Evolutionary conservation across 2,329 filamentous ascomycete genomes (phyloP), one percentile per base, ranked within the genome.

Genomic region (Cytospora piceicola): DNA sequence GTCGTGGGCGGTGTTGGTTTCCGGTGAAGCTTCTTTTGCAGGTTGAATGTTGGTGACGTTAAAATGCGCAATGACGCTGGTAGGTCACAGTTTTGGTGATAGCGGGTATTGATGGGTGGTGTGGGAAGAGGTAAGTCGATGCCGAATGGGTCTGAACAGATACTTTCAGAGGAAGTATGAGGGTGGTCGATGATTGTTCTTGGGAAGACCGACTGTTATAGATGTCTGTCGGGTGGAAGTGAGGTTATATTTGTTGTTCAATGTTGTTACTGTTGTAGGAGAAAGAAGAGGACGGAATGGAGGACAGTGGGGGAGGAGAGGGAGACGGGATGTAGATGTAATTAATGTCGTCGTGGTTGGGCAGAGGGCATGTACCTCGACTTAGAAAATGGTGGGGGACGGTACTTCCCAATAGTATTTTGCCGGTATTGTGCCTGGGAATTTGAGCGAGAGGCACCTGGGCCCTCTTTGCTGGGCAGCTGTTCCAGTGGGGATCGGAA

Each of bases 241-340:
- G 52, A 58, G 46, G 60, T 63, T 54, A 52, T 63, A 56, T 53
- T 58, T 46, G 36, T 32, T 17, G 30, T 52, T 61, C 27, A 29
- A 29, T 29, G 24, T 56, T 32, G 59, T 55, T 63, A 55, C 58
- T 51, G 55, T 67, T 65, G 63, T 63, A 55, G 51, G 60, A 63
- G 63, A 56, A 59, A 63, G 60, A 58, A 57, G 46, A 46, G 59
- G 62, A 64, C 61, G 61, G 62, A 60, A 36, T 49, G 63, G 36
- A 58, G 52, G 64, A 64, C 8, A 27, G 69, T 63, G 65, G 69
- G 58, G 58, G 65, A 32, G 58, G 60, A 61, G 59, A 58, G 63
- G 46, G 58, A 55, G 66, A 65, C 63, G 62, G 66, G 51, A 70
- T 67, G 67, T 71, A 73, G 68, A 71, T 71, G 71, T 73, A 73